phyloP scores from a whole-genome alignment of 192 early-diverging fungal genomes.

The Linnemannia exigua region DNA sequence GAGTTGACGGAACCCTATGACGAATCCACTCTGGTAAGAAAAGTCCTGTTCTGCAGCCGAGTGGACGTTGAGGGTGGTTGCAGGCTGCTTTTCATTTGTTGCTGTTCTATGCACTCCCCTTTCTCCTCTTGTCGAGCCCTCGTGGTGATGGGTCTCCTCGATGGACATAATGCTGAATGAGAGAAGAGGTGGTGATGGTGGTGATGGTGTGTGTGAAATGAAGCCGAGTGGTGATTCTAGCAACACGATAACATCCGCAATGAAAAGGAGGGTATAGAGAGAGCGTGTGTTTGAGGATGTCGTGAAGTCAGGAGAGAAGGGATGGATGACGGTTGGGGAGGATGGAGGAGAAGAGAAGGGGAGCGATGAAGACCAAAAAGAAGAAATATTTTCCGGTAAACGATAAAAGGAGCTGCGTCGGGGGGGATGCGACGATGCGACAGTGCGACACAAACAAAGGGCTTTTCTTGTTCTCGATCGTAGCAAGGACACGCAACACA shows the following conservation, averaged over 20 bases:
- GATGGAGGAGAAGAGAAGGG: not conserved
- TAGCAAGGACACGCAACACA: too few relatives aligned
- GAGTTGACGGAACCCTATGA: constrained; percentile 66
- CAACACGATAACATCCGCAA: not conserved
- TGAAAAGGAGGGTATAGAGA: not conserved
- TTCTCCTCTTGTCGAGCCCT: not conserved
- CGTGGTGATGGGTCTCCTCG: not conserved
- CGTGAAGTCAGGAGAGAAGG: not conserved
- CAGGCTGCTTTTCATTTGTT: not conserved
- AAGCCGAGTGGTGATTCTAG: not conserved
- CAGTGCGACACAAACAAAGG: not conserved
- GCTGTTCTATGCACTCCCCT: not conserved
- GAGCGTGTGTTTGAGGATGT: not conserved
- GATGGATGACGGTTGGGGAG: not conserved
- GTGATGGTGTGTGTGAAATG: not conserved
- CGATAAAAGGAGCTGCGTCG: not conserved
- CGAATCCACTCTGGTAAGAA: constrained; percentile 36
- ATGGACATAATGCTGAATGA: not conserved
- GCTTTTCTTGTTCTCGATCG: not conserved
- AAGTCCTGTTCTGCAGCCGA: constrained; percentile 15
- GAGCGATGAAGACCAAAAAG: too few relatives aligned
- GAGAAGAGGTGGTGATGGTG: not conserved
- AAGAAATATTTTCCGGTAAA: constrained; percentile 9
- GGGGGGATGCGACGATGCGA: not conserved
- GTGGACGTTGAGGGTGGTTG: not conserved